Percentiles rank a stretch among this genome's conserved stretches.
These are phyloP conservation scores for Elongisporangium undulatum DNA, from an alignment of 352 stramenopile genomes.

Conservation along the genomic window DNA sequence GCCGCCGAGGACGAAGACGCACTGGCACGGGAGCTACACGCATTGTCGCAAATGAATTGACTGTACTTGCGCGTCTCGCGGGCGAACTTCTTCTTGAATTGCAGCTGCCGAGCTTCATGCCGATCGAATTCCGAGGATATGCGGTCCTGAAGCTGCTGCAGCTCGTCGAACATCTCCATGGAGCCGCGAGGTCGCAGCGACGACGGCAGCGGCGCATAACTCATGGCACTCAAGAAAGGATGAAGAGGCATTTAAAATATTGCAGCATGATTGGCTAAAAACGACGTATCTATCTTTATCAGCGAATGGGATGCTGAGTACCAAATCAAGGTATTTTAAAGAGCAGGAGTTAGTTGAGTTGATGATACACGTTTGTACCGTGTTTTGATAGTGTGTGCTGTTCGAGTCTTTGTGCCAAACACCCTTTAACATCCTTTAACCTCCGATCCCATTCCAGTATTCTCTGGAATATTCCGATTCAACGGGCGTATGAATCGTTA, in stretches of 20 bases:
- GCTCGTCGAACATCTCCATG: constrained; percentile 45
- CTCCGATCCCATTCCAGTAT: not conserved
- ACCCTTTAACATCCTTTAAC: constrained; percentile 1
- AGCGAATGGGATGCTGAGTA: not conserved
- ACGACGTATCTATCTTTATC: not conserved
- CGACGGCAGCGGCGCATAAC: constrained; percentile 4
- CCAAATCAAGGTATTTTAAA: not conserved
- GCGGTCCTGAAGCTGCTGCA: constrained; percentile 26
- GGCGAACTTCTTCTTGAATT: constrained; percentile 54
- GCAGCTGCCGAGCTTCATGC: constrained; percentile 39
- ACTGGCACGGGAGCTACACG: constrained; percentile 18
- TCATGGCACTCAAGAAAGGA: not conserved
- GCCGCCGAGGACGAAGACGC: constrained; percentile 17
- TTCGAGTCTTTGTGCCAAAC: not conserved
- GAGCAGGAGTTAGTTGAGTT: too few relatives aligned
- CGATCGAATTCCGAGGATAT: constrained; percentile 34
- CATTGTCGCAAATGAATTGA: constrained; percentile 38
- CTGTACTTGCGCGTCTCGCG: constrained; percentile 44
- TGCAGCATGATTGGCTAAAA: not conserved
- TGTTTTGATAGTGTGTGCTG: too few relatives aligned
- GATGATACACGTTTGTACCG: too few relatives aligned
- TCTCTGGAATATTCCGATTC: constrained; percentile 4
- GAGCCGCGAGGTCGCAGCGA: not conserved
- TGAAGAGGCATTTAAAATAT: not conserved
- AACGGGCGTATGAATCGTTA: not conserved